Evolutionary conservation across 345 rosid species (phyloP).

Genomic region (Bruguiera parviflora): DNA sequence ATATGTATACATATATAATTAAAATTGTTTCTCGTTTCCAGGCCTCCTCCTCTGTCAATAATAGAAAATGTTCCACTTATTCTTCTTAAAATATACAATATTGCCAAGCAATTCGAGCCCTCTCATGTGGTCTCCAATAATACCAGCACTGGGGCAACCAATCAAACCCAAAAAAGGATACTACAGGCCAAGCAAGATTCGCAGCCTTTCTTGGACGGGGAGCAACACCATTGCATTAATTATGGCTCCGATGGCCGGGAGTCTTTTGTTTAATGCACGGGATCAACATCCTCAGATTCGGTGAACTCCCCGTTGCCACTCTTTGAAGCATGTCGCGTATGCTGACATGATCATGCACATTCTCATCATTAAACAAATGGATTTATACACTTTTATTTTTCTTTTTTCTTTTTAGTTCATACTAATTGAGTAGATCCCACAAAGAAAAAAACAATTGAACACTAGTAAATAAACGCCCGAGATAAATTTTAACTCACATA

Average conservation of each 20-base stretch:
- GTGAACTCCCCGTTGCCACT: slow-evolving; percentile 23
- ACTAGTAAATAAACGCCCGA: too few species aligned
- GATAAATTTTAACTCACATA: too few species aligned
- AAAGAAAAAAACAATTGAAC: too few species aligned
- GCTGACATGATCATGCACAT: slow-evolving; percentile 7
- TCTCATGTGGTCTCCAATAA: slow-evolving; percentile 35
- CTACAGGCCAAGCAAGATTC: slow-evolving; percentile 19
- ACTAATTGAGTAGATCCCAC: too few species aligned
- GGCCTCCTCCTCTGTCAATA: neutral
- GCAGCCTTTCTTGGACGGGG: slow-evolving; percentile 20
- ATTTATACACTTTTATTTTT: neutral
- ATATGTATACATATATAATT: neutral
- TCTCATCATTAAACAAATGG: slow-evolving; percentile 14
- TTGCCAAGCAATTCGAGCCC: neutral
- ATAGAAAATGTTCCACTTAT: neutral
- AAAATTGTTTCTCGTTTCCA: neutral
- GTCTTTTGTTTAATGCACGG: slow-evolving; percentile 19
- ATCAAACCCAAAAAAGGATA: slow-evolving; percentile 12
- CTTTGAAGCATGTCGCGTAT: neutral
- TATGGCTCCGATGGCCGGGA: slow-evolving; percentile 35
- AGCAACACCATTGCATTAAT: slow-evolving; percentile 15
- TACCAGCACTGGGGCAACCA: slow-evolving; percentile 6
- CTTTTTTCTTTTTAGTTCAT: neutral
- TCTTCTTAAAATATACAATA: neutral
- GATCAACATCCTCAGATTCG: slow-evolving; percentile 17